Evolutionary conservation across 2,329 filamentous ascomycete genomes (phyloP).

Genomic region (Cadophora sp.): DNA sequence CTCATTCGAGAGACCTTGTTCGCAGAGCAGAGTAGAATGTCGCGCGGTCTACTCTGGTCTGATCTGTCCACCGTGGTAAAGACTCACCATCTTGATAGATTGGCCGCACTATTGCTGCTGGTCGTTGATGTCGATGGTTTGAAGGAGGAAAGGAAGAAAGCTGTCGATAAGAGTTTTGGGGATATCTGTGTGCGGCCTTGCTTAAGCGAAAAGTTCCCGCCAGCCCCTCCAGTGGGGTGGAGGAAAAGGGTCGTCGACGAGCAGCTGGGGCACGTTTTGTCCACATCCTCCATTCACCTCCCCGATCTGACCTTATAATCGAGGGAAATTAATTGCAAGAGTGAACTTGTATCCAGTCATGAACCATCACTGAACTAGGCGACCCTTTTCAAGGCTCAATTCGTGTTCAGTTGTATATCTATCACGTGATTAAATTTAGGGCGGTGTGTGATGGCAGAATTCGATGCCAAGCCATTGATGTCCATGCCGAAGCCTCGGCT

Average conservation of each 20-base stretch:
- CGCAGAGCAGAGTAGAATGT: constrained; percentile 8
- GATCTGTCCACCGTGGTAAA: constrained; percentile 39
- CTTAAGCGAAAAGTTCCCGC: constrained; percentile 27
- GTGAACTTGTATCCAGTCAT: too few species aligned
- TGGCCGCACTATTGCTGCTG: constrained; percentile 45
- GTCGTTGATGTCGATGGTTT: constrained; percentile 50
- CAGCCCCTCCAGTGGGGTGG: constrained; percentile 18
- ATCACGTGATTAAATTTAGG: not conserved
- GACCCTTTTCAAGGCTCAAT: too few species aligned
- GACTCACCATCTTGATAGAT: constrained; percentile 74
- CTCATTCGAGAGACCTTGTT: constrained; percentile 37
- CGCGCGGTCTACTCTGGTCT: constrained; percentile 1
- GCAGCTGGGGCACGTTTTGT: not conserved
- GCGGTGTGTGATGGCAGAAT: not conserved
- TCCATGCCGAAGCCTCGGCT: constrained; percentile 30
- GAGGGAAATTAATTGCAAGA: too few species aligned
- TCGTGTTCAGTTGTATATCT: too few species aligned
- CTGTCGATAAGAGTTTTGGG: constrained; percentile 22
- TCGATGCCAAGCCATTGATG: not conserved
- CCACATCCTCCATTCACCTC: too few species aligned
- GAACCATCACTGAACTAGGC: too few species aligned
- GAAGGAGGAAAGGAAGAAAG: constrained; percentile 25
- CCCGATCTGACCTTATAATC: too few species aligned
- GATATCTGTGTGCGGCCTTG: constrained; percentile 28
- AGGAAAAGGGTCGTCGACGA: constrained; percentile 23